Evolutionary conservation across 345 rosid genomes (phyloP), one percentile per base, ranked within the genome.

Genomic region (Corchorus capsularis): DNA sequence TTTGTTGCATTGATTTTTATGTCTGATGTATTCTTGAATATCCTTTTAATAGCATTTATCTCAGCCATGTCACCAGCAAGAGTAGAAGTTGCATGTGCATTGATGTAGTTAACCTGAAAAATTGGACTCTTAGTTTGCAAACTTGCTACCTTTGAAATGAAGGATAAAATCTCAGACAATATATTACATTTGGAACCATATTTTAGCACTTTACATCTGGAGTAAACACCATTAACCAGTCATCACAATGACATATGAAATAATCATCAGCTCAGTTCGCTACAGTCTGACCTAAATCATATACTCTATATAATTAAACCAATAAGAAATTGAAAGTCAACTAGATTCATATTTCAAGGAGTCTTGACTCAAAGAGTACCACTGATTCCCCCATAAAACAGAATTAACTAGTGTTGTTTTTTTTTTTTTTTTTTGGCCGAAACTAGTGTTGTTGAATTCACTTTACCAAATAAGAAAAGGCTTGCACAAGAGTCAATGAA

Each of bases 1-100:
- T 96, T 96, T 74, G 98, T 96, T 76, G 97, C 95, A 69, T 96
- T 96, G 81, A 96, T 92, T 88, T 94, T 96, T 82, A 94, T 91
- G 54, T 75, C 98, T 67, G 91, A 78, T 47, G 96, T 88, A 77
- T 86, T 82, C 86, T 91, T 91, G 86, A 96, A 96, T 34, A 96
- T 98, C 82, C 94, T 91, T 59, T 92, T 96, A 53, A 94, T 88
- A 61, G 99, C 99, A 85, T 92, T 94, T 59, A 96, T 87, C 89
- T 96, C 99, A 65, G 99, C 98, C 57, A 96, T 91, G 86, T 96
- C 98, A 80, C 99, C 99, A 77, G 97, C 98, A 73, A 90, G 88
- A 72, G 98, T 96, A 47, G 98, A 96, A 75, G 99, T 94, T 59
- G 99, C 98, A 77, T 96, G 99, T 0, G 98, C 98, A 73, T 96